Percentiles rank a stretch among this genome's conserved stretches.
phyloP scores from a whole-genome alignment of 306 rosid genomes.

The Oemleria cerasiformis region DNA sequence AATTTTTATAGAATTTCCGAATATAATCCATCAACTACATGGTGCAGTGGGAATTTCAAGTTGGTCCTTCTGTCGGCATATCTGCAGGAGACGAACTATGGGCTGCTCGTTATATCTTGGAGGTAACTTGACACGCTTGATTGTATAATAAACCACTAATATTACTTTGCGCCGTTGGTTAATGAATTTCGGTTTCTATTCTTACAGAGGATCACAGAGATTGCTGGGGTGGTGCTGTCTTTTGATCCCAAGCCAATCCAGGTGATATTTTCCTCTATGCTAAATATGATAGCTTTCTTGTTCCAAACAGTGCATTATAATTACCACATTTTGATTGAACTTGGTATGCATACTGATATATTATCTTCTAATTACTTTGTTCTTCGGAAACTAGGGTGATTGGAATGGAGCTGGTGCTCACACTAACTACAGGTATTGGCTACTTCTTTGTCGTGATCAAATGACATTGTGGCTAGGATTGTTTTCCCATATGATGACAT shows the following conservation, averaged over 20 bases:
- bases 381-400: conserved; percentile 53
- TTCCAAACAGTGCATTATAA: neutral
- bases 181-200: conserved; percentile 4
- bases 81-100: conserved; percentile 84
- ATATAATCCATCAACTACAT: neutral
- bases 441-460: neutral
- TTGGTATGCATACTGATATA: conserved; percentile 10
- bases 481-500: conserved; percentile 2
- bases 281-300: neutral
- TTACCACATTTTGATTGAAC: neutral
- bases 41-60: conserved; percentile 91
- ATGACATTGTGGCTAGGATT: neutral
- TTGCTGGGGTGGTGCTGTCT: conserved; percentile 77
- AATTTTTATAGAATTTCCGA: neutral
- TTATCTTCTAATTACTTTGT: neutral
- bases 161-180: neutral
- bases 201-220: conserved; percentile 79
- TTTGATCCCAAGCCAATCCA: conserved; percentile 91
- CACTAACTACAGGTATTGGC: conserved; percentile 76
- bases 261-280: conserved; percentile 32
- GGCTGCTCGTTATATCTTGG: conserved; percentile 87
- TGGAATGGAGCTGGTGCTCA: conserved; percentile 99
- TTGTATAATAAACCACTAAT: neutral
- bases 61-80: conserved; percentile 84
- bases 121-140: conserved; percentile 41